A percentile compares a stretch with the other conserved stretches of the same genome.
Evolutionary conservation across 805 yeast species (phyloP).

Genomic region (Kodamaea hsintzibuensis): DNA sequence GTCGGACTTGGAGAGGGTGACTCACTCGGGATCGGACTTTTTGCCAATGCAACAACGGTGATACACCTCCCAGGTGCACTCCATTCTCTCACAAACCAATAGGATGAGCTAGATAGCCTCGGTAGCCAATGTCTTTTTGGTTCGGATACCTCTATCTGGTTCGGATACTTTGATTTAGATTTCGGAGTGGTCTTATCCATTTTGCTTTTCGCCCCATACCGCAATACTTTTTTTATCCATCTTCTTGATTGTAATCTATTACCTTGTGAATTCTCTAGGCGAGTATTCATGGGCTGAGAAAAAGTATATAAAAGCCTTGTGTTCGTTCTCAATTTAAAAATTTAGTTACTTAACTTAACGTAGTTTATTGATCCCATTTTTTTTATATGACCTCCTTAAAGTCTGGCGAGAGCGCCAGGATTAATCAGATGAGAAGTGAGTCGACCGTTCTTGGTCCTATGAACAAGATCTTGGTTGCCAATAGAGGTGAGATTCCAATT

Average conservation of each 20-base stretch:
- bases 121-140: not conserved
- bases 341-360: too few relatives aligned
- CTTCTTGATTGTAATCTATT: not conserved
- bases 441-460: conserved; percentile 45
- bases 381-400: conserved; percentile 9
- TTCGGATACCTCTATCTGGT: not conserved
- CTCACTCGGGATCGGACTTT: conserved; percentile 14
- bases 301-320: not conserved
- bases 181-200: conserved; percentile 1
- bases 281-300: not conserved
- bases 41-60: not conserved
- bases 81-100: not conserved
- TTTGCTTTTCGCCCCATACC: not conserved
- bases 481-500: conserved; percentile 83
- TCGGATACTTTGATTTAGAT: not conserved
- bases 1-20: conserved; percentile 1
- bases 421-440: conserved; percentile 43
- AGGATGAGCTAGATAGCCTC: not conserved
- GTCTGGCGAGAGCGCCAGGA: conserved; percentile 20
- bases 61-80: not conserved
- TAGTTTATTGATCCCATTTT: not conserved
- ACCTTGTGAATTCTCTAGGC: not conserved
- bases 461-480: conserved; percentile 74
- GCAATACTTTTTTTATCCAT: not conserved
- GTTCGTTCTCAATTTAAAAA: not conserved